Evolutionary conservation across 2,329 filamentous ascomycete genomes (phyloP).

Genomic region (Pseudocercospora eumusae): DNA sequence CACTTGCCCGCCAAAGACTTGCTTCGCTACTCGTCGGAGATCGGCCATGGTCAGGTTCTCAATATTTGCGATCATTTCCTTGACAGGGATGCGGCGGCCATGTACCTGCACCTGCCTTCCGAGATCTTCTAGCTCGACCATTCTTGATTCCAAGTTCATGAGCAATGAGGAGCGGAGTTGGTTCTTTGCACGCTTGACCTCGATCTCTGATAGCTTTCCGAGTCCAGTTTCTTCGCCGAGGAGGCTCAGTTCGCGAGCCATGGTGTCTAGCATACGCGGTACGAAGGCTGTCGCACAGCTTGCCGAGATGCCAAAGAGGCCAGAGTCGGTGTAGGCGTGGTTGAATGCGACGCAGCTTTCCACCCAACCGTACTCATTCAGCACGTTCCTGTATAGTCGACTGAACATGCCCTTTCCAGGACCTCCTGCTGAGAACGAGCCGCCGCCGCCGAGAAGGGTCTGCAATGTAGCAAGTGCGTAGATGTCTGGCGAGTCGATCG

Average conservation of each 20-base stretch:
- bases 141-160: slow-evolving; percentile 96
- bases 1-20: slow-evolving; percentile 76
- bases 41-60: slow-evolving; percentile 78
- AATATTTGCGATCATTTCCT: slow-evolving; percentile 89
- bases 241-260: slow-evolving; percentile 83
- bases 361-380: slow-evolving; percentile 97
- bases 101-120: slow-evolving; percentile 97
- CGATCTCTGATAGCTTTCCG: slow-evolving; percentile 67
- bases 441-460: slow-evolving; percentile 91
- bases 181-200: slow-evolving; percentile 94
- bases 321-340: slow-evolving; percentile 94
- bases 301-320: slow-evolving; percentile 90
- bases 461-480: slow-evolving; percentile 95
- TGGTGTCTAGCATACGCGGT: slow-evolving; percentile 84
- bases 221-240: slow-evolving; percentile 76
- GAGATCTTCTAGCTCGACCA: slow-evolving; percentile 96
- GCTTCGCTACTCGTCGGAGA: slow-evolving; percentile 74
- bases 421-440: slow-evolving; percentile 93
- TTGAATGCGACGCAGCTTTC: slow-evolving; percentile 96
- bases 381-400: slow-evolving; percentile 92
- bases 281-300: slow-evolving; percentile 79
- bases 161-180: slow-evolving; percentile 85
- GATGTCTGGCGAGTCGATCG: slow-evolving; percentile 87
- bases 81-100: slow-evolving; percentile 84
- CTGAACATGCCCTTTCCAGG: slow-evolving; percentile 99